Evolutionary conservation across 2,329 filamentous ascomycete species (phyloP).

Genomic region (Massarina eburnea): DNA sequence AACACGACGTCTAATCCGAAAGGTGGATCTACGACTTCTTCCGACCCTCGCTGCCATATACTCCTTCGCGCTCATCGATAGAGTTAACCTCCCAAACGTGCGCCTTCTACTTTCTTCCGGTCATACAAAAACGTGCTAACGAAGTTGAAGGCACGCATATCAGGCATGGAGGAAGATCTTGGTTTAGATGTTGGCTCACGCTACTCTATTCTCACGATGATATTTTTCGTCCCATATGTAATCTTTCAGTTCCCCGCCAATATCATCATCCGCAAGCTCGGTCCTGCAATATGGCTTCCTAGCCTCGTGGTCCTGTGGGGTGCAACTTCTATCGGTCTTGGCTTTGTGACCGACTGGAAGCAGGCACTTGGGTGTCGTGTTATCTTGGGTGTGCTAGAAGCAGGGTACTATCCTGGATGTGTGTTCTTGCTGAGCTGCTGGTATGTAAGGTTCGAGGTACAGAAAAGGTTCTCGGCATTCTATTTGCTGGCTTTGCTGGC

Average conservation of each 20-base stretch:
- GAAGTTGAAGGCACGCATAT: constrained; percentile 5
- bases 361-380: constrained; percentile 13
- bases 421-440: constrained; percentile 21
- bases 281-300: constrained; percentile 28
- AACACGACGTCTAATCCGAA: constrained; percentile 34
- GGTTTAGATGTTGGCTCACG: constrained; percentile 15
- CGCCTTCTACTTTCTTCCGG: not conserved
- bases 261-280: constrained; percentile 26
- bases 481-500: constrained; percentile 27
- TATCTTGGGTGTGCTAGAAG: constrained; percentile 21
- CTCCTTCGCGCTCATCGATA: constrained; percentile 19
- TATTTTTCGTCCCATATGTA: constrained; percentile 15
- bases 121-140: not conserved
- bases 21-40: constrained; percentile 40
- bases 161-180: constrained; percentile 20
- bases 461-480: constrained; percentile 21
- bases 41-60: constrained; percentile 37
- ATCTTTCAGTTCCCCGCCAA: constrained; percentile 34
- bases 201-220: constrained; percentile 14
- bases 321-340: constrained; percentile 18
- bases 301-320: constrained; percentile 27
- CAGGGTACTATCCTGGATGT: constrained; percentile 21
- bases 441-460: constrained; percentile 23
- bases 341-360: constrained; percentile 19
- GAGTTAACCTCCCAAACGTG: constrained; percentile 20